These are phyloP conservation scores for Ceratocystiopsis sp. DNA, from an alignment of 2,329 filamentous ascomycete species.

Conservation along the genomic window DNA sequence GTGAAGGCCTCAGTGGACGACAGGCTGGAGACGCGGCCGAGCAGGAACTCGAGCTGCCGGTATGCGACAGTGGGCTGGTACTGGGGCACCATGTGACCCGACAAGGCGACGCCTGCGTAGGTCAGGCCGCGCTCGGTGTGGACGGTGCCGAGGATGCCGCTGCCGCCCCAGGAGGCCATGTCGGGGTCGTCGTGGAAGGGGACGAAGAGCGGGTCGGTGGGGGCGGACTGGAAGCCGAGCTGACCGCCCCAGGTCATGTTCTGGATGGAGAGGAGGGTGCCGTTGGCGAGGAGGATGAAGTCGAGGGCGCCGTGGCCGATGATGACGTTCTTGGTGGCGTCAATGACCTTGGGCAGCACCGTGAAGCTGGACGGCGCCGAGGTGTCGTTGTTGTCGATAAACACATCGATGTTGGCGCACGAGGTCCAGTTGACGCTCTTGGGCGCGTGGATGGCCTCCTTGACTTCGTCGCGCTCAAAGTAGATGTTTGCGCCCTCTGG, in stretches of 20 bases:
- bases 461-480: conserved; percentile 46
- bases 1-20: conserved; percentile 22
- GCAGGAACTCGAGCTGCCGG: conserved; percentile 56
- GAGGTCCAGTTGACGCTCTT: conserved; percentile 31
- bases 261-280: conserved; percentile 55
- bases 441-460: conserved; percentile 15
- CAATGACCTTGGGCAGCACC: conserved; percentile 54
- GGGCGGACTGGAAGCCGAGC: conserved; percentile 49
- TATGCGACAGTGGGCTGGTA: conserved; percentile 53
- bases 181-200: conserved; percentile 39
- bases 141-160: conserved; percentile 49
- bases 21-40: conserved; percentile 49
- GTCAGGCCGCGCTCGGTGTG: conserved; percentile 65
- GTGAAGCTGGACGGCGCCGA: conserved; percentile 35
- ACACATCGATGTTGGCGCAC: conserved; percentile 28
- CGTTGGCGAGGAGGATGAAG: conserved; percentile 49
- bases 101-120: conserved; percentile 43
- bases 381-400: conserved; percentile 27
- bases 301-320: conserved; percentile 58
- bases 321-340: conserved; percentile 54
- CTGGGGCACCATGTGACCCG: conserved; percentile 53
- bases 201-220: conserved; percentile 48
- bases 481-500: conserved; percentile 46
- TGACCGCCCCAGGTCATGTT: conserved; percentile 67
- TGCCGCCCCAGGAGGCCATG: conserved; percentile 16